Conservation (phyloP, 176 grass and related monocot species). For the Phragmites australis region DNA sequence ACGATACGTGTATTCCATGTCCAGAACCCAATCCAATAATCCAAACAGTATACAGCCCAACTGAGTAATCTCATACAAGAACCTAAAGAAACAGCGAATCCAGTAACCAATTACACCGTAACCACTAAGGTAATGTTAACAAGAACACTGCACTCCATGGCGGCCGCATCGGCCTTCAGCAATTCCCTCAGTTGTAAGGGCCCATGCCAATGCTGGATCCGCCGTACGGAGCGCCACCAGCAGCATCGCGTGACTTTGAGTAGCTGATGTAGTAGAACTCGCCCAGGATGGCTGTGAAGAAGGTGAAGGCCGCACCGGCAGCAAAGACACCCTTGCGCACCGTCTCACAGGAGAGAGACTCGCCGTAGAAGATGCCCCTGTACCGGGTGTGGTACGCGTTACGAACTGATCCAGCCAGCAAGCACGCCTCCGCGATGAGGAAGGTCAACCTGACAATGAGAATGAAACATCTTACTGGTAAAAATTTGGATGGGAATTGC, state of each 20-base stretch:
- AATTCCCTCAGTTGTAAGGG: conserved; percentile 54
- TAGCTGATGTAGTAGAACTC: conserved; percentile 82
- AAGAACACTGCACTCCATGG: conserved; percentile 25
- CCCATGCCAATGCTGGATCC: conserved; percentile 73
- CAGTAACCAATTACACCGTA: conserved; percentile 54
- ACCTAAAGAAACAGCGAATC: conserved; percentile 35
- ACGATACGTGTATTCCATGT: conserved; percentile 27
- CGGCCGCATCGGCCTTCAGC: conserved; percentile 22
- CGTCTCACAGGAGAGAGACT: conserved; percentile 64
- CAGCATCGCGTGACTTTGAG: conserved; percentile 55
- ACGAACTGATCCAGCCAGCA: conserved; percentile 74
- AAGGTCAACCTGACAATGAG: conserved; percentile 62
- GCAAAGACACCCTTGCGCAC: conserved; percentile 87
- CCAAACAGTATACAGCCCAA: conserved; percentile 43
- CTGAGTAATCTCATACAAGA: conserved; percentile 29
- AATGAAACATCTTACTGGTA: background rate
- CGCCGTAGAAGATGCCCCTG: conserved; percentile 46
- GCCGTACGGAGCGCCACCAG: conserved; percentile 41
- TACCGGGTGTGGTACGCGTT: conserved; percentile 94
- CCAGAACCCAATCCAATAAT: conserved; percentile 37
- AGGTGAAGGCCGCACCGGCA: conserved; percentile 78
- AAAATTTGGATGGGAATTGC: background rate
- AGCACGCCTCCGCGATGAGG: conserved; percentile 68
- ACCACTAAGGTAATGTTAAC: conserved; percentile 47
- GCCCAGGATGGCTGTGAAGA: conserved; percentile 83